Evolutionary conservation across 345 rosid species (phyloP), one percentile per base, ranked within the genome.

Genomic region (Moricandia arvensis): DNA sequence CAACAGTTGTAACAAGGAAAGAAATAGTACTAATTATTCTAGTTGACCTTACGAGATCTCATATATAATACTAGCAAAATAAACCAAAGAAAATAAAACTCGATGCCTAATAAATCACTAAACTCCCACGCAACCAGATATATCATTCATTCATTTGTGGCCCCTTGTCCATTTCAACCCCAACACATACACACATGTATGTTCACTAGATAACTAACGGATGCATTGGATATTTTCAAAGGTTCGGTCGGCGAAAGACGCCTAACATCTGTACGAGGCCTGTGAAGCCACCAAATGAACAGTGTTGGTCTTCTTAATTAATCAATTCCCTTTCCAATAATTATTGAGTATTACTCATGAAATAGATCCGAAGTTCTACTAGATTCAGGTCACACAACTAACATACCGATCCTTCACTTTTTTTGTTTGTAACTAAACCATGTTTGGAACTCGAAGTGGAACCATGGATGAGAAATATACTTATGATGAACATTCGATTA

Each of bases 181-280:
- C 29, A 27, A 27, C 29, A 27, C 29, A 27, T 27, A 27, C 29
- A 27, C 29, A 27, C 29, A 27, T 27, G 29, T 27, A 27, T 27
- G 29, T 27, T 1, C 3, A 10, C n/a, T n/a, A n/a, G n/a, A n/a
- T n/a, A 89, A 27, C 3, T 27, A 16, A 81, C 91, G 0, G 98
- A 87, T 18, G 98, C 93, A 60, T 87, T 91, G 3, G 97, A 91
- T 69, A 91, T 93, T 76, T 80, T 83, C 93, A 2, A 88, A 89
- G 72, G 93, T 87, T 59, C 82, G 98, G 64, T 89, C 96, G 9
- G 79, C 71, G 13, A 65, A 88, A 76, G 96, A 93, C 61, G 96
- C 96, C 2, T 86, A 81, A 15, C 96, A 91, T 71, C 86, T 93
- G 7, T 87, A 84, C 1, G 89, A 86, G 26, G 97, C 98, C 1